A percentile compares a stretch with the other conserved stretches of the same genome.
Conservation (phyloP, 1,139 yeast species). For the Saccharomyces hybrid region DNA sequence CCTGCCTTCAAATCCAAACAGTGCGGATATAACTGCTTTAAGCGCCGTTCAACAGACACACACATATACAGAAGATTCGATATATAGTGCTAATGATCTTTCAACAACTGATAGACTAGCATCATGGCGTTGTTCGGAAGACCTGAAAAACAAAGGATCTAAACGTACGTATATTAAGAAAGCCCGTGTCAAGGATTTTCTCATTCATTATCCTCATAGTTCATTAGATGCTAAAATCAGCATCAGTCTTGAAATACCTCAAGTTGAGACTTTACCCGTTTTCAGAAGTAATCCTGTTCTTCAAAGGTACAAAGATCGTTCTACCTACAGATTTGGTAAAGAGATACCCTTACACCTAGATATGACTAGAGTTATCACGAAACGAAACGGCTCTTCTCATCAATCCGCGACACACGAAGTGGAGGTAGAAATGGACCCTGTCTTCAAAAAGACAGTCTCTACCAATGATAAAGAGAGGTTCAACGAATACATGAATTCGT, state of each 20-base stretch:
- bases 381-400: neutral
- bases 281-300: neutral
- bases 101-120: neutral
- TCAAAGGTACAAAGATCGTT: neutral
- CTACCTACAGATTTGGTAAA: neutral
- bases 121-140: neutral
- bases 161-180: neutral
- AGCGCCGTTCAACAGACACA: neutral
- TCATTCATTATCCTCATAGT: neutral
- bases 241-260: neutral
- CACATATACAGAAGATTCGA: neutral
- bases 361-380: neutral
- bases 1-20: neutral
- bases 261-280: neutral
- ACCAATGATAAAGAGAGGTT: neutral
- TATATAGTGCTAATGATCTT: neutral
- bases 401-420: neutral
- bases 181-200: neutral
- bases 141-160: neutral
- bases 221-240: neutral
- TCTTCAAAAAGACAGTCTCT: neutral
- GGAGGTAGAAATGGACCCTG: neutral
- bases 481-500: neutral
- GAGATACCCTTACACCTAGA: neutral
- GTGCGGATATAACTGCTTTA: neutral